Percentiles rank a stretch among this genome's conserved stretches.
These are phyloP conservation scores for Xerocomus brunneocitrinus DNA, from an alignment of 768 basidiomycete genomes.

Conservation along the genomic window DNA sequence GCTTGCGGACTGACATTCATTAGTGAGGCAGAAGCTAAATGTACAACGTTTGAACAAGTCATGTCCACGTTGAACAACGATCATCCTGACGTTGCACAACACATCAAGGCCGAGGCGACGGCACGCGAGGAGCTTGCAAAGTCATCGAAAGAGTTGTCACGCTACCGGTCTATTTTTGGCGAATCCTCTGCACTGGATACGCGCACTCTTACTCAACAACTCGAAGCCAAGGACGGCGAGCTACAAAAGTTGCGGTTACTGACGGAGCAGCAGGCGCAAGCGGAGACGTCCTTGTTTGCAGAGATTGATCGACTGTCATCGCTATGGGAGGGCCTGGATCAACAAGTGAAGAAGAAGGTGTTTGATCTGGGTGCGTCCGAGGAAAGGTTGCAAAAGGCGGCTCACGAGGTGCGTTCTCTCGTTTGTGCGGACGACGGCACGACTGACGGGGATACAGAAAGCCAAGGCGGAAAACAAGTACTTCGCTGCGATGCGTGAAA, in stretches of 20 bases:
- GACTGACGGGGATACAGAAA: slow-evolving; percentile 50
- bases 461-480: slow-evolving; percentile 96
- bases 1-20: slow-evolving; percentile 13
- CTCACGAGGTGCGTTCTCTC: slow-evolving; percentile 57
- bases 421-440: background rate
- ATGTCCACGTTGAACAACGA: slow-evolving; percentile 42
- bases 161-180: slow-evolving; percentile 64
- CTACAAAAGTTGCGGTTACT: slow-evolving; percentile 57
- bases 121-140: slow-evolving; percentile 46
- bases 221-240: slow-evolving; percentile 68
- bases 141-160: slow-evolving; percentile 45
- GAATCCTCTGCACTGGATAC: slow-evolving; percentile 49
- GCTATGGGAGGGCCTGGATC: slow-evolving; percentile 82
- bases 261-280: slow-evolving; percentile 58
- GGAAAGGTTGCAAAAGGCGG: slow-evolving; percentile 59
- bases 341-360: slow-evolving; percentile 78
- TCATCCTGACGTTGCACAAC: slow-evolving; percentile 49
- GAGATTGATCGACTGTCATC: slow-evolving; percentile 84
- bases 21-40: slow-evolving; percentile 52
- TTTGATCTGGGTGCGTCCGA: slow-evolving; percentile 76
- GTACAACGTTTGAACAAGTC: slow-evolving; percentile 48
- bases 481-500: slow-evolving; percentile 84
- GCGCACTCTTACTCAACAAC: slow-evolving; percentile 44
- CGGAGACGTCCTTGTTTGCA: slow-evolving; percentile 70
- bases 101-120: slow-evolving; percentile 48